Evolutionary conservation across 2,329 filamentous ascomycete species (phyloP).

Genomic region (Aspergillus neoniger): DNA sequence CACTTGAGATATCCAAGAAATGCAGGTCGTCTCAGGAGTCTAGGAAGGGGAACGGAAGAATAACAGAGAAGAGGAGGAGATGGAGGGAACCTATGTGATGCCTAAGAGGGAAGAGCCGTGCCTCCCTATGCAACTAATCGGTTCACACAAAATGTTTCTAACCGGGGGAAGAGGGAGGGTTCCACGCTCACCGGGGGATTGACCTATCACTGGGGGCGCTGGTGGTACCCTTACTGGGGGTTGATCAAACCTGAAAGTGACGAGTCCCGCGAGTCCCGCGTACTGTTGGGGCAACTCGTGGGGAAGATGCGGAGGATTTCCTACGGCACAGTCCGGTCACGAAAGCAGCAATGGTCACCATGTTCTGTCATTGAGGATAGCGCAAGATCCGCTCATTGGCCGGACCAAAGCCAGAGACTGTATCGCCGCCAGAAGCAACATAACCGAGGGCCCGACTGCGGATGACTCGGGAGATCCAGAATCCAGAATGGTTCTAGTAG

Average conservation of each 20-base stretch:
- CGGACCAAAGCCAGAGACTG: constrained; percentile 1
- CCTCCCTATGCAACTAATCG: not conserved
- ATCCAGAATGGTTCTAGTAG: constrained; percentile 1
- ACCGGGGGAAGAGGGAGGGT: not conserved
- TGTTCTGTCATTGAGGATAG: constrained; percentile 9
- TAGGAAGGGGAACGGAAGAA: not conserved
- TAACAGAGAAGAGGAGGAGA: not conserved
- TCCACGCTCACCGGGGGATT: constrained; percentile 1
- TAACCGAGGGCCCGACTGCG: constrained; percentile 12
- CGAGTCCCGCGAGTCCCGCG: constrained; percentile 18
- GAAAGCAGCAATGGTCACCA: constrained; percentile 8
- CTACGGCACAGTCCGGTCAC: constrained; percentile 23
- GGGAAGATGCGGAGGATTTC: constrained; percentile 28
- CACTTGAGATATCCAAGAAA: not conserved
- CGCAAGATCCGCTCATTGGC: constrained; percentile 11
- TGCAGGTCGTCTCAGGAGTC: not conserved
- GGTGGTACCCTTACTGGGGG: constrained; percentile 14
- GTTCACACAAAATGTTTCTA: not conserved
- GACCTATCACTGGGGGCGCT: constrained; percentile 5
- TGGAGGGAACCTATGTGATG: not conserved
- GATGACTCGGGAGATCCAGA: not conserved
- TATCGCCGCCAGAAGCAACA: not conserved
- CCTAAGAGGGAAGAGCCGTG: not conserved
- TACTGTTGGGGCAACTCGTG: constrained; percentile 12
- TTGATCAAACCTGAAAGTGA: constrained; percentile 14